Conservation (phyloP, 2,329 filamentous ascomycete species). For the Berkeleyomyces rouxiae region DNA sequence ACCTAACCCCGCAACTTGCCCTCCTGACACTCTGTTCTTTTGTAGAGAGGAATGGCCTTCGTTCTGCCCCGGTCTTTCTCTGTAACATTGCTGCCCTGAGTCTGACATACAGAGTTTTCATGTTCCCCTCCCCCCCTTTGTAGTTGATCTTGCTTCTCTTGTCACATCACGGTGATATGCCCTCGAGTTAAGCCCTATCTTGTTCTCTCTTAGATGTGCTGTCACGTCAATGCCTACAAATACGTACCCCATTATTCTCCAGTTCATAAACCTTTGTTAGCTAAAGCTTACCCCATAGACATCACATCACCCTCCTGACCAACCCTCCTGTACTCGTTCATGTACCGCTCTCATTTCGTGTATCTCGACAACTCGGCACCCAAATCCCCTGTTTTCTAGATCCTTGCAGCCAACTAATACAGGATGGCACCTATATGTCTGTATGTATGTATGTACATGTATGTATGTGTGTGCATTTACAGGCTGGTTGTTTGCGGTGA, state of each 20-base stretch:
- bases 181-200: background rate
- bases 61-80: background rate
- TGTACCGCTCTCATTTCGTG: background rate
- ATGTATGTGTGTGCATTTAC: background rate
- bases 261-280: too few species aligned
- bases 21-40: slow-evolving; percentile 1
- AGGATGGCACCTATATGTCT: background rate
- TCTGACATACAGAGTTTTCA: background rate
- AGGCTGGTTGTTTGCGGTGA: background rate
- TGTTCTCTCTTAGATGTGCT: background rate
- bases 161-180: background rate
- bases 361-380: background rate
- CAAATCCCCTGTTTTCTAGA: background rate
- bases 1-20: background rate
- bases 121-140: background rate
- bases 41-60: background rate
- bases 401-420: background rate
- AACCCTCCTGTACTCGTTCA: background rate
- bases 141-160: background rate
- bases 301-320: background rate
- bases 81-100: background rate
- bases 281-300: too few species aligned
- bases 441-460: background rate
- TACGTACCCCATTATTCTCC: too few species aligned
- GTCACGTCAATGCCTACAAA: too few species aligned